Conservation (phyloP, 495 filamentous ascomycete genomes). For the Podospora australis region DNA sequence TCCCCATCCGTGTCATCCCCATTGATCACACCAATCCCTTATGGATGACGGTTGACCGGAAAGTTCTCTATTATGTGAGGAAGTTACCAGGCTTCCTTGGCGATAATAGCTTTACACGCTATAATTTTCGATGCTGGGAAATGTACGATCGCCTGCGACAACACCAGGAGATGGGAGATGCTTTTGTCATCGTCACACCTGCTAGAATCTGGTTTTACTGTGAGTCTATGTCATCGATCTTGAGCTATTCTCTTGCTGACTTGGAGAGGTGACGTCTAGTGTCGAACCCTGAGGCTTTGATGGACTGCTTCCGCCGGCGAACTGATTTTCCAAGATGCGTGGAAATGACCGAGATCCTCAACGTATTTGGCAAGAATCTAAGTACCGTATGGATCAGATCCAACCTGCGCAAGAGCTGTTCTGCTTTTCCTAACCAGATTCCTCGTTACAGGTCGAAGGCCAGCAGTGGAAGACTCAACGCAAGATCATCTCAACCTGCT, state of each 20-base stretch:
- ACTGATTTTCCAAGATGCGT: constrained; percentile 40
- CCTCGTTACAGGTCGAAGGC: no score
- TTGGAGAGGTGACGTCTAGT: no score
- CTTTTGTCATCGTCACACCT: constrained; percentile 40
- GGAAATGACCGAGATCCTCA: constrained; percentile 28
- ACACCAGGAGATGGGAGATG: constrained; percentile 35
- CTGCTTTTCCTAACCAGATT: no score
- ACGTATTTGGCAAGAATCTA: constrained; percentile 44
- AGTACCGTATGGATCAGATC: no score
- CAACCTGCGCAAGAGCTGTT: no score
- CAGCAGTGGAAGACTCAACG: constrained; percentile 42
- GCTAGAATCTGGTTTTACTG: constrained; percentile 32
- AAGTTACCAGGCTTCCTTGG: constrained; percentile 19
- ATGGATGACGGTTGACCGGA: constrained; percentile 25
- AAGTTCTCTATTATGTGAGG: constrained; percentile 12
- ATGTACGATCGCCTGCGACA: constrained; percentile 31
- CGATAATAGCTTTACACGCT: constrained; percentile 27
- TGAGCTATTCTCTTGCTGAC: no score
- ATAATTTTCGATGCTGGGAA: constrained; percentile 31
- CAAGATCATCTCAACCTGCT: constrained; percentile 34
- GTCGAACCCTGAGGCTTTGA: constrained; percentile 35
- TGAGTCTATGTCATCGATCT: no score
- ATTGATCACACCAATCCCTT: constrained; percentile 27
- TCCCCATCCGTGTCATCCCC: constrained; percentile 34
- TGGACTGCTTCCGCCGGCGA: constrained; percentile 30